Evolutionary conservation across 2,329 filamentous ascomycete species (phyloP), one percentile per base, ranked within the genome.

Genomic region (Samsoniella hepiali): DNA sequence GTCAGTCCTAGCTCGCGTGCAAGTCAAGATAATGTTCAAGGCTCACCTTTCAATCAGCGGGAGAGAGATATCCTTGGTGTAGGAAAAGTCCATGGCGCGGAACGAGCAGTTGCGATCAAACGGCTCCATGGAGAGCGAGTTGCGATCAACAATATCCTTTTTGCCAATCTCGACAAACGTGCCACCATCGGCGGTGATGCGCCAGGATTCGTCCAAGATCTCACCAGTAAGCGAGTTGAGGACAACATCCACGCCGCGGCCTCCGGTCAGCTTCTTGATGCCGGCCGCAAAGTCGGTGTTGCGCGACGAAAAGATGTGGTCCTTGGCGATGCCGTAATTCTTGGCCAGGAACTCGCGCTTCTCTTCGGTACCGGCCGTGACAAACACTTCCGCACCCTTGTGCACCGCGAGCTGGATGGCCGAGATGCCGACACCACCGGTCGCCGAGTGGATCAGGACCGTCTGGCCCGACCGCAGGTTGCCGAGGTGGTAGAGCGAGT

Each of bases 21-120:
- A 36, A 11, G 9, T 0, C 11, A 8, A 5, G 0, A 22, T 9
- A 44, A 15, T 11, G 17, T 15, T 34, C 9, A 36, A 47, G 22
- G 44, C 58, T 32, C 5, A 42, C 58, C 8, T 58, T 42, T 59
- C 54, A 49, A 51, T 59, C 45, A 59, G 22, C 8, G 55, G 17
- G 6, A 61, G n/a, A n/a, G 31, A 51, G 31, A 70, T 47, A 56
- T 72, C 68, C 1, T 57, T 57, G 29, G 55, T 57, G 42, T 57
- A 57, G 13, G 55, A 57, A 57, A 70, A 29, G 9, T 64, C 68
- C 1, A 57, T 57, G 10, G 55, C 55, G 11, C 64, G 63, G 65
- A 81, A 81, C 1, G 72, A 74, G 15, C 75, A 70, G 32, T 70
- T 70, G 17, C 64, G 59, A 3, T 72, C 71, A 55, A 80, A 79